Evolutionary conservation across 257 asterid genomes (phyloP), one percentile per base, ranked within the genome.

Genomic region (Przewalskia tangutica): DNA sequence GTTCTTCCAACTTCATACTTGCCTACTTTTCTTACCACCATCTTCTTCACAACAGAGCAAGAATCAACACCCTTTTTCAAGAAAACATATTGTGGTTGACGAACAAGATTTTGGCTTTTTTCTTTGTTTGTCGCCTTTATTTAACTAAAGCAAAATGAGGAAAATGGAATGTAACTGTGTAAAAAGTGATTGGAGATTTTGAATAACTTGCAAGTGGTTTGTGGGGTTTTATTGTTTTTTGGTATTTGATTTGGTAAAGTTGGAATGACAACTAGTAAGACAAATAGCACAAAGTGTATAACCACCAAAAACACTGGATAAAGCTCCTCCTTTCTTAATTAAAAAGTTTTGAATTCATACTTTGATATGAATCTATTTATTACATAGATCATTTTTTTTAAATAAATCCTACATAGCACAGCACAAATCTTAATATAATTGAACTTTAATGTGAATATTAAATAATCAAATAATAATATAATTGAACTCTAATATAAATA

Each of bases 1-100:
- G 99, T 95, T 88, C 99, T 89, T 42, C 99, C 99, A 58, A 95
- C 95, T 87, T 95, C 99, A 80, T 94, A 95, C 97, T 92, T 95
- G 51, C 98, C 99, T 60, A 95, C 97, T 84, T 95, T 95, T 87
- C 99, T 83, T 79, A 95, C 92, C 86, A 95, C 99, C 99, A 95
- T 95, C 81, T 83, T 81, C 16, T 50, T 18, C 20, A 56, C 23
- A 38, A 67, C 14, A 38, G 32, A 27, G 23, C 79, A 20, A 48
- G 8, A 50, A 51, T 46, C 79, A 27, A 75, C 27, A 75, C 80
- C 62, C 18, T 50, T 75, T 27, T 59, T 75, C 62, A 75, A 51
- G 62, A 23, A 50, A 75, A 2, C 1, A 12, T 71, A 71, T 48
- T 11, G 59, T 12, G 12, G 13, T 46, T 71, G 79, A 46, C 2